These are phyloP conservation scores for Raphanus raphanistrum DNA, from an alignment of 345 rosid species.

Conservation along the genomic window DNA sequence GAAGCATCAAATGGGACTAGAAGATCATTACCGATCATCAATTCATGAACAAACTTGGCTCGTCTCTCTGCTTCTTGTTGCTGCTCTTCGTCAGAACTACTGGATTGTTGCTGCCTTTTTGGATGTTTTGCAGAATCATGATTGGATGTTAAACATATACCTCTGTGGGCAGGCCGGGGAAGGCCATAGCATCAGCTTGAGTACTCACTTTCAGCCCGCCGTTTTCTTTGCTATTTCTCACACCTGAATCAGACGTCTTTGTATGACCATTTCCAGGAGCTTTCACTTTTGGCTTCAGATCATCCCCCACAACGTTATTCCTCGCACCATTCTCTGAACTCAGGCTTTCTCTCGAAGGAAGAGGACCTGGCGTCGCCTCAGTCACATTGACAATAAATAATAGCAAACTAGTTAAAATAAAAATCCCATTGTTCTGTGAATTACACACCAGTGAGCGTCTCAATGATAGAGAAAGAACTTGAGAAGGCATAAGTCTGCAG, in stretches of 20 bases:
- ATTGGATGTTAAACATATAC: constrained; percentile 38
- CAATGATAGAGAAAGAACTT: constrained; percentile 84
- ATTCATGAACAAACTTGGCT: constrained; percentile 84
- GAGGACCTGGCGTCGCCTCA: constrained; percentile 42
- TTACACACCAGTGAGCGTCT: constrained; percentile 78
- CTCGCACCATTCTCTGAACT: constrained; percentile 45
- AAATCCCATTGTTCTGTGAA: constrained; percentile 15
- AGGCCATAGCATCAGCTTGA: constrained; percentile 46
- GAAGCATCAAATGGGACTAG: not conserved
- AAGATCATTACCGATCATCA: constrained; percentile 73
- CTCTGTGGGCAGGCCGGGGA: constrained; percentile 70
- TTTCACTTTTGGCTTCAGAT: constrained; percentile 35
- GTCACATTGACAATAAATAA: constrained; percentile 29
- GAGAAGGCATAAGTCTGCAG: constrained; percentile 94
- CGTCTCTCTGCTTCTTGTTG: constrained; percentile 73
- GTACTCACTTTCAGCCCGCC: constrained; percentile 44
- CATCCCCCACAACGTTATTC: constrained; percentile 21
- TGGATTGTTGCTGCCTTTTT: constrained; percentile 55
- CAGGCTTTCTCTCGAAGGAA: constrained; percentile 44
- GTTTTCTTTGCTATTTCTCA: constrained; percentile 45
- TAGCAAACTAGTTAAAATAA: not conserved
- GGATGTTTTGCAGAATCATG: constrained; percentile 71
- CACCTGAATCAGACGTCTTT: constrained; percentile 39
- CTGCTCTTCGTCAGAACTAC: constrained; percentile 56
- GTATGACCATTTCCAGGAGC: constrained; percentile 43